These are phyloP conservation scores for Neofusicoccum laricinum DNA, from an alignment of 2,329 filamentous ascomycete genomes.

Conservation along the genomic window DNA sequence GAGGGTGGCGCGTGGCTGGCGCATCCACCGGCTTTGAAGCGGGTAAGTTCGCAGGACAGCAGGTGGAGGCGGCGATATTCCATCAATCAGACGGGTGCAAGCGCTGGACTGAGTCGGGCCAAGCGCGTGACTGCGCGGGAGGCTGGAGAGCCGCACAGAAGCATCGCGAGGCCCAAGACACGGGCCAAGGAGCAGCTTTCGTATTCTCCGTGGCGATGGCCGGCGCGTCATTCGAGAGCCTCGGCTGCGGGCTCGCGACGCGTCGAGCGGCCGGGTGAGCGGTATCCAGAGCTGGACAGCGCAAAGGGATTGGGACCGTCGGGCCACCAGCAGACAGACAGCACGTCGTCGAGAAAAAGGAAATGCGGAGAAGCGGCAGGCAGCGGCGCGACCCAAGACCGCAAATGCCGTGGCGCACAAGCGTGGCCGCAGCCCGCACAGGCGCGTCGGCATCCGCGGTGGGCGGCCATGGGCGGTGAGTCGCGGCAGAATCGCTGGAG, in stretches of 20 bases:
- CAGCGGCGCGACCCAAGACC: not conserved
- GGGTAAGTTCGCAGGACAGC: not conserved
- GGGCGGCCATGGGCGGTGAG: not conserved
- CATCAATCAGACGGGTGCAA: not conserved
- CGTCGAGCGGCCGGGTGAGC: not conserved
- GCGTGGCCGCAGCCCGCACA: too few species aligned
- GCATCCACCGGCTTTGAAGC: not conserved
- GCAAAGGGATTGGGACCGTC: not conserved
- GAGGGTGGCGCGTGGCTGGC: constrained; percentile 3
- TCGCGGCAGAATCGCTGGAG: not conserved
- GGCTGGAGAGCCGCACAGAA: constrained; percentile 7
- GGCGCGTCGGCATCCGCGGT: not conserved
- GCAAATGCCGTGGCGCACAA: too few species aligned
- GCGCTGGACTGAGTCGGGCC: not conserved
- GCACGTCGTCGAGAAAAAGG: not conserved
- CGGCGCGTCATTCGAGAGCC: not conserved
- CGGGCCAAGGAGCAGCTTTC: not conserved
- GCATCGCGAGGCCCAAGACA: not conserved
- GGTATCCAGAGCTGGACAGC: not conserved
- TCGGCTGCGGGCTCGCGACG: not conserved
- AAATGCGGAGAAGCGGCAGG: constrained; percentile 5
- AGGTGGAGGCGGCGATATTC: constrained; percentile 7
- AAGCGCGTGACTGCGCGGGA: not conserved
- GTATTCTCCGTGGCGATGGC: not conserved
- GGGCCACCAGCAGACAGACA: not conserved